Evolutionary conservation across 2,329 filamentous ascomycete genomes (phyloP).

Genomic region (Neophaeococcomyces aloes): DNA sequence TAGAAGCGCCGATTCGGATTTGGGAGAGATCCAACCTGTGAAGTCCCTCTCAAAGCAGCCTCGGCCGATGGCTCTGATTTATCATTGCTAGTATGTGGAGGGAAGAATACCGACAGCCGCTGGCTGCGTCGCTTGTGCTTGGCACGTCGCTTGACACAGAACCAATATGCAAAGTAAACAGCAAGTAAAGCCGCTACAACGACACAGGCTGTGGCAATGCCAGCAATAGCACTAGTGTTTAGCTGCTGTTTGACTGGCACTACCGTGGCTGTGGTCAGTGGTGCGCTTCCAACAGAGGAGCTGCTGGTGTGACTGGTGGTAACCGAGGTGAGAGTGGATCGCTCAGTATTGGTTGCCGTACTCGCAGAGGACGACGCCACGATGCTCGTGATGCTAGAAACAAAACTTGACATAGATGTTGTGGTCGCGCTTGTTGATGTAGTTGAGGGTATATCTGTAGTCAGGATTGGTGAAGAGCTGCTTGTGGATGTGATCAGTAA

Average conservation of each 20-base stretch:
- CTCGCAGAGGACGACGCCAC: not conserved
- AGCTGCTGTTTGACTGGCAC: not conserved
- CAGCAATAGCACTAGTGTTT: slow-evolving; percentile 10
- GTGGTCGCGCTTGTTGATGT: slow-evolving; percentile 12
- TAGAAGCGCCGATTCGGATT: slow-evolving; percentile 16
- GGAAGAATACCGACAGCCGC: slow-evolving; percentile 22
- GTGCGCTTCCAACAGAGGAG: not conserved
- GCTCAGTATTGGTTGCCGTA: not conserved
- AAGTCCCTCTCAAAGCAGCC: slow-evolving; percentile 11
- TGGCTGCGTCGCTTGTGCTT: slow-evolving; percentile 30
- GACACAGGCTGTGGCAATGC: not conserved
- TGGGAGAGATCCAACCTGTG: slow-evolving; percentile 2
- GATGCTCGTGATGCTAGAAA: not conserved
- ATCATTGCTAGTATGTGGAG: slow-evolving; percentile 12
- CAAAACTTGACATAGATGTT: not conserved
- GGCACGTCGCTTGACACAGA: slow-evolving; percentile 17
- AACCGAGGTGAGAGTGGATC: no score
- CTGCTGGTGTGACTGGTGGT: no score
- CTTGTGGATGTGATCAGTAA: slow-evolving; percentile 13
- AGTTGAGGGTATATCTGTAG: slow-evolving; percentile 13
- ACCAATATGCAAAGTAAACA: slow-evolving; percentile 1
- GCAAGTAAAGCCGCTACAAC: slow-evolving; percentile 1
- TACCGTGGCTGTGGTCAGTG: not conserved
- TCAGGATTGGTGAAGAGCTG: not conserved
- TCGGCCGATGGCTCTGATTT: slow-evolving; percentile 3